These are phyloP conservation scores for Entomortierella chlamydospora DNA, from an alignment of 192 early-diverging fungal species.

Conservation along the genomic window DNA sequence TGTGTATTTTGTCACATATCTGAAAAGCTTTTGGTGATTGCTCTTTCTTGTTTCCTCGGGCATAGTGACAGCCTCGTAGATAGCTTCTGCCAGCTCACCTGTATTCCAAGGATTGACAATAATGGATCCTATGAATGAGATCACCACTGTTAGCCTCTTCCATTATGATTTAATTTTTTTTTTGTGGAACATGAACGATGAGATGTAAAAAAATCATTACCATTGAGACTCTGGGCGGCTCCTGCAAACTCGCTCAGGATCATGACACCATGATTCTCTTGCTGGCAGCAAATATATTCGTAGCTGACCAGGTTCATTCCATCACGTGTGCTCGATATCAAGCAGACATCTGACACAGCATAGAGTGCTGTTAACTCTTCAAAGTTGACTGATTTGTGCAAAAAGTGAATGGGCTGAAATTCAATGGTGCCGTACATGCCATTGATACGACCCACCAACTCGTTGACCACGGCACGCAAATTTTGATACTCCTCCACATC, in stretches of 20 bases:
- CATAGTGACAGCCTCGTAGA: conserved; percentile 95
- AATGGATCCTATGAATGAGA: conserved; percentile 74
- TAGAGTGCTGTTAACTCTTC: conserved; percentile 97
- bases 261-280: conserved; percentile 94
- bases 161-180: not conserved
- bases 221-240: conserved; percentile 97
- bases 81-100: conserved; percentile 90
- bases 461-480: conserved; percentile 93
- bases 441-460: conserved; percentile 98
- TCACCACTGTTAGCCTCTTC: not conserved
- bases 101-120: conserved; percentile 99
- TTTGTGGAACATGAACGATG: no score
- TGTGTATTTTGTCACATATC: conserved; percentile 97
- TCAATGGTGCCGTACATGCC: conserved; percentile 96
- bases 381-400: conserved; percentile 97
- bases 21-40: conserved; percentile 92
- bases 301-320: conserved; percentile 99
- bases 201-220: conserved; percentile 56
- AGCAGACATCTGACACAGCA: conserved; percentile 94
- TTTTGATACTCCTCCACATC: conserved; percentile 99
- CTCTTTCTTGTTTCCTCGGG: conserved; percentile 77
- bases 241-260: conserved; percentile 99
- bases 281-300: conserved; percentile 96
- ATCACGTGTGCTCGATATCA: conserved; percentile 98
- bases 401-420: conserved; percentile 97